Base-by-base conservation (phyloP, 345 rosid species). In the Passiflora organensis region DNA sequence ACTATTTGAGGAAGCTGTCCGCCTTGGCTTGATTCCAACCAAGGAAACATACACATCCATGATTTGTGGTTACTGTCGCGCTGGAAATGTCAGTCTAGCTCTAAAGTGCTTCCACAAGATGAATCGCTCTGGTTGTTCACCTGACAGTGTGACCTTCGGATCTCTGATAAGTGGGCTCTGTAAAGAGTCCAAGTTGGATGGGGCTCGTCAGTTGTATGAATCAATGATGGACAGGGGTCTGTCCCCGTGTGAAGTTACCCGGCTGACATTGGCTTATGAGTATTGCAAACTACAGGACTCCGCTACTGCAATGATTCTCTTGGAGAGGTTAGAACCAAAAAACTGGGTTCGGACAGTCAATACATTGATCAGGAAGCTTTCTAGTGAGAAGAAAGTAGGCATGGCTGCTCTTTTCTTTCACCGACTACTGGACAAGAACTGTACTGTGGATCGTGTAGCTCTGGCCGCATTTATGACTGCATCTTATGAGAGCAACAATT, bases 31-130 rank as follows among this genome's bases (percentile, higher is more conserved):
- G 59, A 71, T 78, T 68, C 96, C 95, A 45, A 83, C 88, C 13
- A 91, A 86, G 71, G 85, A 91, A 81, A 91, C 96, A 13, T 91
- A 76, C 67, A 86, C 96, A 2, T 88, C 96, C 15, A 78, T 88
- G 86, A 76, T 91, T 6, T 65, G 90, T 34, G 96, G 96, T 38
- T 81, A 78, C 62, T 76, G 85, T 64, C 75, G 80, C 39, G 84
- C 67, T 55, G 82, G 85, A 41, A 70, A 78, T 61, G 57, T 76
- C 16, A 75, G 56, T 53, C 41, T 62, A 32, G 95, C 87, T 24
- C 6, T 81, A 36, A 78, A 68, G 41, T 48, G 75, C 71, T 80
- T 86, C 78, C 72, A 54, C 39, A 81, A 61, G 64, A 91, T 91
- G 96, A 70, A 59, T 22, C 68, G 65, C 42, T 70, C 75, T 62